Base-by-base conservation (phyloP, 331 rosid genomes). In the Cydonia oblonga region DNA sequence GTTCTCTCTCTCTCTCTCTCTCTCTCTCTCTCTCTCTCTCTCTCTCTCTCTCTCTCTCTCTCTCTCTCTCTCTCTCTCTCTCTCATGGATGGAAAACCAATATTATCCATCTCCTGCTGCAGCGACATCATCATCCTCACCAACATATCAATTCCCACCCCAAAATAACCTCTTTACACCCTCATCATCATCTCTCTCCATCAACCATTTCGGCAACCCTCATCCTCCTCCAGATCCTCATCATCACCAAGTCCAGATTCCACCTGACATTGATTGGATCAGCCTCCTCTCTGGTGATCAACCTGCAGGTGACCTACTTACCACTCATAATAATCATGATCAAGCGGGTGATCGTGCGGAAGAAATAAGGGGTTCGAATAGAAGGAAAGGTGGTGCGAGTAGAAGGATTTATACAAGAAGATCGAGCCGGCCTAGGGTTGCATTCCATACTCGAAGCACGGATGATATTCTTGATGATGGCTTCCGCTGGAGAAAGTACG, bases 381-480 rank as follows among this genome's bases (percentile, higher is more conserved):
- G 82, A 67, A 81, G 71, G 66, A 85, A 80, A 49, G 75, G 54
- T 25, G 76, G 76, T 0, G 82, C 82, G 10, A 18, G 64, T 3
- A 16, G 64, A 7, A 18, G 32, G 20, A 22, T 9, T 22, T 70
- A 5, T 73, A 66, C 87, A 81, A 79, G 84, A 77, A 62, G 68
- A 20, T 22, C 82, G 9, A 78, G 76, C 4, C 66, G 85, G n/a
- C 96, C 98, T 0, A 88, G 98, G 86, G 86, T 95, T 71, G 98
- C 93, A 9, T 95, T 95, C 78, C 96, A 95, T 71, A 95, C 98
- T 0, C 79, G 89, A 57, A 93, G 98, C 69, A 90, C 76, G 24
- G 96, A 91, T 80, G 97, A 91, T 76, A 90, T 91, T 71, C 90
- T 93, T 56, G 98, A 93, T 26, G 97, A 93, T 80, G 98, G 98